A percentile compares a stretch with the other conserved stretches of the same genome.
phyloP scores from a whole-genome alignment of 192 early-diverging fungal species.

The Podila minutissima region DNA sequence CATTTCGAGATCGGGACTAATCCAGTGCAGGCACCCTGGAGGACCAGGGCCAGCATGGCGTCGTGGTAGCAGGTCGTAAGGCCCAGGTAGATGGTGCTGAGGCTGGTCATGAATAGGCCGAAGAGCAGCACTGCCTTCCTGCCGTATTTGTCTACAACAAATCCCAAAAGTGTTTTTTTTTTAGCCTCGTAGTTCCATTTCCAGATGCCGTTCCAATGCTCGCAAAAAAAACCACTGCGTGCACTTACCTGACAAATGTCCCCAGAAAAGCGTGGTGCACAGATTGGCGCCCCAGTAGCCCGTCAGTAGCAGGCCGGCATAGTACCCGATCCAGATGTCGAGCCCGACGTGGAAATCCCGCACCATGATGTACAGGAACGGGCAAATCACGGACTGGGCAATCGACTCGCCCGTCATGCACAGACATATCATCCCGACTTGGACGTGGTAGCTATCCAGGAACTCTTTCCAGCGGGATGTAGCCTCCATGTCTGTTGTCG shows the following conservation, averaged over 20 bases:
- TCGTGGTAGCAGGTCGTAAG: slow-evolving; percentile 23
- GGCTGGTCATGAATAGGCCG: slow-evolving; percentile 27
- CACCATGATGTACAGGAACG: slow-evolving; percentile 35
- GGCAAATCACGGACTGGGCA: slow-evolving; percentile 29
- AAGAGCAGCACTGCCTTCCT: slow-evolving; percentile 20
- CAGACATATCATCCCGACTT: slow-evolving; percentile 26
- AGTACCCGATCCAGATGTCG: slow-evolving; percentile 40
- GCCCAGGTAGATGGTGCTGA: slow-evolving; percentile 25
- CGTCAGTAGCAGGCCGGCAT: slow-evolving; percentile 30
- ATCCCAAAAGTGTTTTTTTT: no score
- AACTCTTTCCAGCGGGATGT: not conserved
- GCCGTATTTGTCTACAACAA: slow-evolving; percentile 29
- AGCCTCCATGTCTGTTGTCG: no score
- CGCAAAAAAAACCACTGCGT: no score
- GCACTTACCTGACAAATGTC: slow-evolving; percentile 24
- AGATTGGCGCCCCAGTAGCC: slow-evolving; percentile 30
- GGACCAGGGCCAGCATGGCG: slow-evolving; percentile 23
- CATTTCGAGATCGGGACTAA: slow-evolving; percentile 29
- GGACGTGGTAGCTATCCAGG: slow-evolving; percentile 15
- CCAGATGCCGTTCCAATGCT: no score
- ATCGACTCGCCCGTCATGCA: slow-evolving; percentile 29
- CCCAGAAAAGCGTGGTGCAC: slow-evolving; percentile 24
- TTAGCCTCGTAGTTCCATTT: no score
- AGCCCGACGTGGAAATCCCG: slow-evolving; percentile 26
- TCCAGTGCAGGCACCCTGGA: slow-evolving; percentile 26